Percentiles rank a stretch among this genome's conserved stretches.
These are phyloP conservation scores for Pleurostoma richardsiae DNA, from an alignment of 2,329 filamentous ascomycete species.

Conservation along the genomic window DNA sequence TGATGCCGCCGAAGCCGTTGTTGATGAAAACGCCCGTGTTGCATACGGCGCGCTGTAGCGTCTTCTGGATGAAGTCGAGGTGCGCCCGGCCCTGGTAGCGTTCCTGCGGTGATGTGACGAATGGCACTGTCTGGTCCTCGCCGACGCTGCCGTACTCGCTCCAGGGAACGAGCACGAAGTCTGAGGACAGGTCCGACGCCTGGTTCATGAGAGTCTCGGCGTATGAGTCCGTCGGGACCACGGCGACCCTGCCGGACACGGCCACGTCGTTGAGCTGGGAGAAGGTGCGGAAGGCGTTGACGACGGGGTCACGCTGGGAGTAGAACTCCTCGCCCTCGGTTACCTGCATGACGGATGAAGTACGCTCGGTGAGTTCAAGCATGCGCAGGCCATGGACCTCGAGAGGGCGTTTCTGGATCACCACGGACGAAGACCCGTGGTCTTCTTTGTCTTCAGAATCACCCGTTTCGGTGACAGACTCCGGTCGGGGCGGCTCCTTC, in stretches of 20 bases:
- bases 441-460: constrained; percentile 15
- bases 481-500: constrained; percentile 7
- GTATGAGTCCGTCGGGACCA: constrained; percentile 73
- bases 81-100: constrained; percentile 62
- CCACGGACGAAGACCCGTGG: constrained; percentile 11
- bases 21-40: constrained; percentile 79
- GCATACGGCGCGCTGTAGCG: constrained; percentile 58
- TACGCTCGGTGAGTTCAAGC: constrained; percentile 83
- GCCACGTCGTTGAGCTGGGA: constrained; percentile 79
- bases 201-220: constrained; percentile 70
- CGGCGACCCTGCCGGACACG: constrained; percentile 73
- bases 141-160: constrained; percentile 73
- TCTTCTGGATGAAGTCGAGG: constrained; percentile 65
- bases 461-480: constrained; percentile 10
- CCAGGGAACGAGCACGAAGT: constrained; percentile 84
- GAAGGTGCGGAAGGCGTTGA: constrained; percentile 88
- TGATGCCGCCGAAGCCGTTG: constrained; percentile 41
- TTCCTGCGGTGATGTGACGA: constrained; percentile 42
- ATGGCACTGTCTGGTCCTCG: constrained; percentile 50
- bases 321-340: constrained; percentile 73
- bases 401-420: constrained; percentile 42
- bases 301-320: constrained; percentile 67
- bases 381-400: constrained; percentile 82
- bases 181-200: constrained; percentile 63
- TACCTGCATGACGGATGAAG: constrained; percentile 92